Evolutionary conservation across 176 grass and related monocot genomes (phyloP).

Genomic region (Carex cristatella): DNA sequence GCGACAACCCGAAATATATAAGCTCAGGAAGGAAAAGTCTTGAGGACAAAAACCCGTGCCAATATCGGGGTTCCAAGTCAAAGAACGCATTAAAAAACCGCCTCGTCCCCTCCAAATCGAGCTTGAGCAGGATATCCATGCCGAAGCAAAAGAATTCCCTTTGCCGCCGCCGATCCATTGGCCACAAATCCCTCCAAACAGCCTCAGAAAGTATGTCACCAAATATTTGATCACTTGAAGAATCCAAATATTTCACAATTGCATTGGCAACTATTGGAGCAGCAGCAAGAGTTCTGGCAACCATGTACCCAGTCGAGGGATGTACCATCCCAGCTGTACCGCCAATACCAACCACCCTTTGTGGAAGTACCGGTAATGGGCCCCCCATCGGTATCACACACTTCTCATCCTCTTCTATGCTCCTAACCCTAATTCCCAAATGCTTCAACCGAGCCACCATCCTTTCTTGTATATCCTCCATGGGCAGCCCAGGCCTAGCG

Average conservation of each 20-base stretch:
- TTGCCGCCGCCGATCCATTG: slow-evolving; percentile 55
- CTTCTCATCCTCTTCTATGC: slow-evolving; percentile 90
- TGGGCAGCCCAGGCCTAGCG: slow-evolving; percentile 68
- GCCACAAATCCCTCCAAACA: slow-evolving; percentile 94
- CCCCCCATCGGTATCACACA: slow-evolving; percentile 96
- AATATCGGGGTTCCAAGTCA: slow-evolving; percentile 84
- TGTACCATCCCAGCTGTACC: slow-evolving; percentile 98
- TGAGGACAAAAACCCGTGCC: slow-evolving; percentile 92
- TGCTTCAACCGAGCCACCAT: slow-evolving; percentile 79
- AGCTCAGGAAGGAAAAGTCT: slow-evolving; percentile 88
- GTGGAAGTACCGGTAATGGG: slow-evolving; percentile 71
- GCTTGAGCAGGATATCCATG: slow-evolving; percentile 95
- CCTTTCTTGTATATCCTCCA: slow-evolving; percentile 96
- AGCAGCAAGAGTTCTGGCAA: slow-evolving; percentile 78
- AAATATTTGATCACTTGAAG: slow-evolving; percentile 7
- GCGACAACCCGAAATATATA: slow-evolving; percentile 65
- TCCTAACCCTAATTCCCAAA: slow-evolving; percentile 62
- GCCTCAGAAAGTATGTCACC: slow-evolving; percentile 49
- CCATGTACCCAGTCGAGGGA: slow-evolving; percentile 96
- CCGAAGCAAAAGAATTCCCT: slow-evolving; percentile 99
- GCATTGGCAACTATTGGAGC: slow-evolving; percentile 74
- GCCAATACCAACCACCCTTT: slow-evolving; percentile 88
- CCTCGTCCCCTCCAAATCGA: slow-evolving; percentile 73
- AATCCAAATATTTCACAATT: slow-evolving; percentile 62
- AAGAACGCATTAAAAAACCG: slow-evolving; percentile 91